Evolutionary conservation across 2,329 filamentous ascomycete genomes (phyloP).

Genomic region (Colletotrichum eleusines): DNA sequence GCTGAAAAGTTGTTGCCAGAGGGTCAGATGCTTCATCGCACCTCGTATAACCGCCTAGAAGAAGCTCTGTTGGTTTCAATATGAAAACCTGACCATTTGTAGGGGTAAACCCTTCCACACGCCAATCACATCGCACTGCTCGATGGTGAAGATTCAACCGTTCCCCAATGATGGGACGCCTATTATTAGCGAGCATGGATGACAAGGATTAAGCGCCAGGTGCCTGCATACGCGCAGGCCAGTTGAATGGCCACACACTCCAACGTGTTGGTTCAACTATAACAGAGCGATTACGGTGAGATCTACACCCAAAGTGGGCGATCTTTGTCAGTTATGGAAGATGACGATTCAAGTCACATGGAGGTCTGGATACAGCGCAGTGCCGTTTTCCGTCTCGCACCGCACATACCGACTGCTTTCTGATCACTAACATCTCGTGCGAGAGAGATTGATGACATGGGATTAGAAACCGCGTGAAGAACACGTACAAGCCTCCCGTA

Average conservation of each 20-base stretch:
- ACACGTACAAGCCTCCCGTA: too few relatives aligned
- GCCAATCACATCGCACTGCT: not conserved
- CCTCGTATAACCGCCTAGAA: not conserved
- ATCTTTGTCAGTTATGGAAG: too few relatives aligned
- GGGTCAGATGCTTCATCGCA: not conserved
- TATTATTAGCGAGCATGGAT: not conserved
- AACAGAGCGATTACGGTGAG: too few relatives aligned
- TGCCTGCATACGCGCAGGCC: not conserved
- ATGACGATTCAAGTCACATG: too few relatives aligned
- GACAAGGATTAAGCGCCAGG: not conserved
- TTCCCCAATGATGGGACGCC: not conserved
- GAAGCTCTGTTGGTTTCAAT: not conserved
- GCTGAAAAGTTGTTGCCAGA: not conserved
- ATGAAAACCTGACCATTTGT: not conserved
- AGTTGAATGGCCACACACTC: not conserved
- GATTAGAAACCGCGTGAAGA: too few relatives aligned
- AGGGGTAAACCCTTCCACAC: not conserved
- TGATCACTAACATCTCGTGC: too few relatives aligned
- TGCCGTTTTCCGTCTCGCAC: too few relatives aligned
- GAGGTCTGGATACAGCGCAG: too few relatives aligned
- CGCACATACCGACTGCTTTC: too few relatives aligned
- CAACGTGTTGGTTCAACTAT: not conserved
- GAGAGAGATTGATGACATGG: too few relatives aligned
- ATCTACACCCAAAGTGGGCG: too few relatives aligned
- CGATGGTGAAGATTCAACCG: not conserved